Percentiles rank a stretch among this genome's conserved stretches.
These are phyloP conservation scores for Cladochytrium replicatum DNA, from an alignment of 192 early-diverging fungal species.

Conservation along the genomic window DNA sequence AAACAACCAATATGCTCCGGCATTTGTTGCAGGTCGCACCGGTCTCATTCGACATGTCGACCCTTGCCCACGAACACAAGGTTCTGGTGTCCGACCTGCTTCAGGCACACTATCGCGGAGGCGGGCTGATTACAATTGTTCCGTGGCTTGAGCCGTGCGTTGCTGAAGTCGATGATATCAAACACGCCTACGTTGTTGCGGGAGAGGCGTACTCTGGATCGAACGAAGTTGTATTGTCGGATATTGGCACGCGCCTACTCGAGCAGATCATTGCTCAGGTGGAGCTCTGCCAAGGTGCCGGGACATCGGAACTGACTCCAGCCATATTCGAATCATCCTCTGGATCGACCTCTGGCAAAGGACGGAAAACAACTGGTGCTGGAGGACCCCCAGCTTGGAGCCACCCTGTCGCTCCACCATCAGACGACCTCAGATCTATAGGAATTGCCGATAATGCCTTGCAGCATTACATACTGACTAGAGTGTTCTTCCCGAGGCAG, in stretches of 20 bases:
- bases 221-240: constrained; percentile 8
- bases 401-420: background rate
- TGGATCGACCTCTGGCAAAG: background rate
- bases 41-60: too few relatives aligned
- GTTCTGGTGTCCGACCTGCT: constrained; percentile 20
- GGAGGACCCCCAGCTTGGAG: too few relatives aligned
- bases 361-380: background rate
- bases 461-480: constrained; percentile 12
- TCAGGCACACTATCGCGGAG: constrained; percentile 17
- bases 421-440: constrained; percentile 5
- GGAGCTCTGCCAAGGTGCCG: constrained; percentile 12
- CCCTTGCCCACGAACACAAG: constrained; percentile 3
- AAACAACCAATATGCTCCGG: constrained; percentile 8
- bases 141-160: constrained; percentile 22
- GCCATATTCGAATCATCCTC: background rate
- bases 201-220: constrained; percentile 1
- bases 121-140: constrained; percentile 11
- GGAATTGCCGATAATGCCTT: constrained; percentile 3
- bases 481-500: too few relatives aligned
- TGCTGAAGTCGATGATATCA: constrained; percentile 14
- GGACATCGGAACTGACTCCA: background rate
- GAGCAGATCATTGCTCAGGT: constrained; percentile 7
- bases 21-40: too few relatives aligned
- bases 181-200: constrained; percentile 16
- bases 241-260: constrained; percentile 7